Evolutionary conservation across 768 basidiomycete species (phyloP).

Genomic region (Boletales sp.): DNA sequence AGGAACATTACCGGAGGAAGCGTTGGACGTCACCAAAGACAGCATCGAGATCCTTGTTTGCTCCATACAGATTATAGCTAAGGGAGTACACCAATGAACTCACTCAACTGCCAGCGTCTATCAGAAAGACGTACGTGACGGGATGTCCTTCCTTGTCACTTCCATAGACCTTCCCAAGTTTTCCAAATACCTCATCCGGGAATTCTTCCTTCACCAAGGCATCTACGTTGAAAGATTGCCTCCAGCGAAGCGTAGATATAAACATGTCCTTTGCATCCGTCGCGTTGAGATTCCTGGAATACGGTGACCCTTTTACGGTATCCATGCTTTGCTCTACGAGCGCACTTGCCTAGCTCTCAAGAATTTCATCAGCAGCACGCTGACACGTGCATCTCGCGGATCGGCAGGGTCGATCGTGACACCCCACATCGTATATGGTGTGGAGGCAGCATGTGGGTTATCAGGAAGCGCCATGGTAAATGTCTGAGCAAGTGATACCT

Average conservation of each 20-base stretch:
- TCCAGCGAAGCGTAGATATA: constrained; percentile 66
- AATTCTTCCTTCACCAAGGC: constrained; percentile 57
- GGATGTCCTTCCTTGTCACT: constrained; percentile 70
- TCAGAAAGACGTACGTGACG: constrained; percentile 49
- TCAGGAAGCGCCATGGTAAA: constrained; percentile 61
- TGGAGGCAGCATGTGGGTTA: constrained; percentile 46
- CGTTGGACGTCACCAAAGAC: constrained; percentile 76
- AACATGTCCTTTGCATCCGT: constrained; percentile 62
- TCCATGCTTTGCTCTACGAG: background rate
- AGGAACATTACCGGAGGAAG: constrained; percentile 59
- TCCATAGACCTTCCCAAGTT: constrained; percentile 62
- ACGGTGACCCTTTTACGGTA: background rate
- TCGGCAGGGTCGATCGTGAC: constrained; percentile 58
- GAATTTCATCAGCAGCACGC: constrained; percentile 81
- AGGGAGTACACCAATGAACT: background rate
- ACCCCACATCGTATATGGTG: constrained; percentile 65
- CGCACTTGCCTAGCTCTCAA: constrained; percentile 59
- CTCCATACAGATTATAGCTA: constrained; percentile 82
- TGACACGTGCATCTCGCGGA: constrained; percentile 58
- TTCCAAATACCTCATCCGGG: constrained; percentile 59
- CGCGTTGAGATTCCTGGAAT: constrained; percentile 47
- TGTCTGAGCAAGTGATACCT: constrained; percentile 45
- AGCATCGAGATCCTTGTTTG: constrained; percentile 56
- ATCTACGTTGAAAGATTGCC: constrained; percentile 61
- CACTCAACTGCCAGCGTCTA: background rate